Evolutionary conservation across 805 yeast species (phyloP).

Genomic region (Myxozyma vanderwaltii): DNA sequence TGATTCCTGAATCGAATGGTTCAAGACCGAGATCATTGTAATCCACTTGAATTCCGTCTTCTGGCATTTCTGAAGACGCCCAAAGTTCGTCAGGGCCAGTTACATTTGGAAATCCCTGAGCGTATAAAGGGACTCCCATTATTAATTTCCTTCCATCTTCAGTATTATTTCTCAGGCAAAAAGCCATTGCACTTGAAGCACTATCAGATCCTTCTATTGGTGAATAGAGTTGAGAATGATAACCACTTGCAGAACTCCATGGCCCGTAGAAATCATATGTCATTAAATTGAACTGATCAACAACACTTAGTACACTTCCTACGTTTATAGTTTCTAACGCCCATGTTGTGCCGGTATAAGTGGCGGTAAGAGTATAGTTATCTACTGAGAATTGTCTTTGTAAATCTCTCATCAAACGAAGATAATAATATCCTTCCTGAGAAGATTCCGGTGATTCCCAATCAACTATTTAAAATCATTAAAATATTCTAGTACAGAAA

Average conservation of each 20-base stretch:
- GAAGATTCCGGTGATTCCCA: slow-evolving; percentile 79
- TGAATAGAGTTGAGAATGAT: slow-evolving; percentile 67
- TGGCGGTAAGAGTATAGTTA: slow-evolving; percentile 15
- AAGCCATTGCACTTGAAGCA: slow-evolving; percentile 46
- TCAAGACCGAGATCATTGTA: slow-evolving; percentile 54
- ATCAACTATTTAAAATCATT: slow-evolving; percentile 51
- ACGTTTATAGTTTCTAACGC: slow-evolving; percentile 22
- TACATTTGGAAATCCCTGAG: slow-evolving; percentile 54
- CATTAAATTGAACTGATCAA: slow-evolving; percentile 62
- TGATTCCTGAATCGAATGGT: slow-evolving; percentile 40
- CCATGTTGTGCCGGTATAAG: slow-evolving; percentile 26
- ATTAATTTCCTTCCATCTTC: slow-evolving; percentile 56
- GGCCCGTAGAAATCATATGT: slow-evolving; percentile 82
- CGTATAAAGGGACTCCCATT: slow-evolving; percentile 87
- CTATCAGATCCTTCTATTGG: slow-evolving; percentile 45
- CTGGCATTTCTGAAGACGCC: slow-evolving; percentile 47
- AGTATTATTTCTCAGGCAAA: slow-evolving; percentile 43
- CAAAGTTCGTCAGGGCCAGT: slow-evolving; percentile 49
- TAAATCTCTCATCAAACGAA: slow-evolving; percentile 48
- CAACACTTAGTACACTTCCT: neutral
- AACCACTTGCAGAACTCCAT: slow-evolving; percentile 66
- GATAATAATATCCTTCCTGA: slow-evolving; percentile 51
- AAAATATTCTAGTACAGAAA: neutral
- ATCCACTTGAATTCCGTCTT: slow-evolving; percentile 53
- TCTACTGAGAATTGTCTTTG: slow-evolving; percentile 37